Percentiles rank a stretch among this genome's conserved stretches.
phyloP scores from a whole-genome alignment of 1,284 basidiomycete genomes.

The Rugosomyces carneus region DNA sequence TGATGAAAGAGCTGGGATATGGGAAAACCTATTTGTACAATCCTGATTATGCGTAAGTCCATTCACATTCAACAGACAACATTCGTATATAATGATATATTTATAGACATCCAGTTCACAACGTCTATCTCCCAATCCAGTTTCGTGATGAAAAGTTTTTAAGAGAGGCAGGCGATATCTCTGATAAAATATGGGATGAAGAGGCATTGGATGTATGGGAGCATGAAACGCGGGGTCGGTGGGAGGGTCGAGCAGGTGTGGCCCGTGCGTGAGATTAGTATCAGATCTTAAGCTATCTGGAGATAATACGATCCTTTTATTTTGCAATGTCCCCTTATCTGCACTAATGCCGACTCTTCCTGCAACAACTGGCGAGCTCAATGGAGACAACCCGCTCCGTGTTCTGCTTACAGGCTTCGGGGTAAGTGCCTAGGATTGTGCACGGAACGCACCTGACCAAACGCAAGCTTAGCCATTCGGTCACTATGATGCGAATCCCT shows the following conservation, averaged over 20 bases:
- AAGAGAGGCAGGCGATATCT: conserved; percentile 42
- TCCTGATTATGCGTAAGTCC: conserved; percentile 62
- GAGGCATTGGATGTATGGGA: conserved; percentile 73
- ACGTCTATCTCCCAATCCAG: conserved; percentile 50
- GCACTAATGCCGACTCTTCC: conserved; percentile 16
- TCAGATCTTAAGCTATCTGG: conserved; percentile 1
- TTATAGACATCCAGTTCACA: conserved; percentile 68
- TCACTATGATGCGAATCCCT: conserved; percentile 50
- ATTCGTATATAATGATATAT: too few relatives aligned
- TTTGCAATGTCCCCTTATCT: neutral
- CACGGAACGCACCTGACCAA: conserved; percentile 12
- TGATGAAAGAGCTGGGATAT: conserved; percentile 83
- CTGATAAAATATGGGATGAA: conserved; percentile 70
- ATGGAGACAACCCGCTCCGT: conserved; percentile 27
- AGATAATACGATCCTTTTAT: conserved; percentile 3
- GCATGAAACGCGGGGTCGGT: conserved; percentile 46
- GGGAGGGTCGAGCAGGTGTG: conserved; percentile 44
- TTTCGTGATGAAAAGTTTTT: conserved; percentile 45
- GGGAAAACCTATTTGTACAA: conserved; percentile 74
- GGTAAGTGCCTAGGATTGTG: conserved; percentile 33
- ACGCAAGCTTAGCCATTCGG: conserved; percentile 43
- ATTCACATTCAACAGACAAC: too few relatives aligned
- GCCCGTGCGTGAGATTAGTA: conserved; percentile 20
- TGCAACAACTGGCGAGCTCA: conserved; percentile 5
- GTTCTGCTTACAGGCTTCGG: conserved; percentile 58